Evolutionary conservation across 768 basidiomycete species (phyloP), one percentile per base, ranked within the genome.

Genomic region (Mycena chlorophos): DNA sequence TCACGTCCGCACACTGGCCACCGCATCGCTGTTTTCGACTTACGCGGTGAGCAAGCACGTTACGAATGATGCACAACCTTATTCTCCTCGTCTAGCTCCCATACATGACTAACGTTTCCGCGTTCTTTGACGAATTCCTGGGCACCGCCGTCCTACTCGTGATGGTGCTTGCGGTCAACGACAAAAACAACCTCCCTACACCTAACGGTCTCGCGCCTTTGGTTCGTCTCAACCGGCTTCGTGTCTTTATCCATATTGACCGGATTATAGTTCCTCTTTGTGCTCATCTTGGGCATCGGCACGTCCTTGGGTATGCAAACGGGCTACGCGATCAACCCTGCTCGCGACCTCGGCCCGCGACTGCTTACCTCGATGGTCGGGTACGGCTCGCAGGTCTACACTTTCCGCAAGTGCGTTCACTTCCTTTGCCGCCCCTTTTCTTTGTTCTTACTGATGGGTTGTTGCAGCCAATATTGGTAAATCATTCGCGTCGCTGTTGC

Each of bases 281-380:
- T 88, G 39, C 58, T 75, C 34, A 68, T 87, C 37, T 73, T 87
- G 22, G 87, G 81, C n/a, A 78, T 88, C 46, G 83, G 81, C 40
- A 63, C 76, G 1, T 70, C 75, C 16, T 73, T 88, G 30, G 87
- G 87, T 12, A 80, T 83, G 77, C 73, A 88, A 61, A 88, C 87
- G 4, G 70, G 75, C 73, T 48, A 12, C 68, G 56, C 26, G 58
- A 67, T 52, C n/a, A 40, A 55, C 38, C 31, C 45, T 12, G 52
- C n/a, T 1, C 26, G 42, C 16, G n/a, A 49, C 14, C 34, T 43
- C 17, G 25, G 88, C 5, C 87, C 87, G 2, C 78, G 87, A 6
- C 61, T 88, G 27, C 67, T 87, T 65, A 86, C 84, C 1, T 78
- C 85, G 2, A 86, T 87, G 82, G 85, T 78, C 5, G 88, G 87